These are phyloP conservation scores for Syncephalastrum racemosum DNA, from an alignment of 371 early-diverging fungal species.

Conservation along the genomic window DNA sequence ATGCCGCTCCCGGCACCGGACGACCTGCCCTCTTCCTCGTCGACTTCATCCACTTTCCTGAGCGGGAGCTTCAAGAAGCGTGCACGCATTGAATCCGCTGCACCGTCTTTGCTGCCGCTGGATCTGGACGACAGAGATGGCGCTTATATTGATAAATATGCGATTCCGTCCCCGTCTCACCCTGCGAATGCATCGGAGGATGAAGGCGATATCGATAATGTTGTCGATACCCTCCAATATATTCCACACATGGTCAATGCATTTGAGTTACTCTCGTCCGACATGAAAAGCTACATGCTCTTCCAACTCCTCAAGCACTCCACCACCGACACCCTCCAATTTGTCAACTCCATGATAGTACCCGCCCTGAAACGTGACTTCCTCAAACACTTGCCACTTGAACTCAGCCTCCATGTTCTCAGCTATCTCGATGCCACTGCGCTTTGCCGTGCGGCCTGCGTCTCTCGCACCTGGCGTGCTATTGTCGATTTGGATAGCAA, in stretches of 20 bases:
- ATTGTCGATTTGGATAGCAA: slow-evolving; percentile 75
- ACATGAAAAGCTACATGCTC: slow-evolving; percentile 36
- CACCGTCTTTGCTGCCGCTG: slow-evolving; percentile 3
- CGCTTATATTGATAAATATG: slow-evolving; percentile 15
- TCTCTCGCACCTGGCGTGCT: slow-evolving; percentile 72
- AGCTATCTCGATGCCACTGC: slow-evolving; percentile 76
- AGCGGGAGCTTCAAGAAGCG: slow-evolving; percentile 7
- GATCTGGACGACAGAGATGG: slow-evolving; percentile 1
- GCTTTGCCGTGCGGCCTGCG: slow-evolving; percentile 81
- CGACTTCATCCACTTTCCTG: slow-evolving; percentile 3
- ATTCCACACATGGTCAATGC: slow-evolving; percentile 27
- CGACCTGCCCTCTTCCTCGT: not conserved
- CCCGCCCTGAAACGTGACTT: slow-evolving; percentile 89
- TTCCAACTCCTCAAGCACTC: slow-evolving; percentile 46
- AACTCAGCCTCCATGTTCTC: slow-evolving; percentile 75
- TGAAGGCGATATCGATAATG: slow-evolving; percentile 7
- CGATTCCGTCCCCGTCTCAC: slow-evolving; percentile 18
- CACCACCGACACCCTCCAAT: slow-evolving; percentile 69
- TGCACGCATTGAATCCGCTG: slow-evolving; percentile 5
- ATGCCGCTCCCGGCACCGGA: not conserved
- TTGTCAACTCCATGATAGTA: slow-evolving; percentile 75
- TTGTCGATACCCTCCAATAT: slow-evolving; percentile 11
- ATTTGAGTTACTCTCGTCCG: slow-evolving; percentile 33
- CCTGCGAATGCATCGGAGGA: slow-evolving; percentile 5
- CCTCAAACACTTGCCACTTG: slow-evolving; percentile 73